Evolutionary conservation across 257 asterid species (phyloP).

Genomic region (Verbena officinalis): DNA sequence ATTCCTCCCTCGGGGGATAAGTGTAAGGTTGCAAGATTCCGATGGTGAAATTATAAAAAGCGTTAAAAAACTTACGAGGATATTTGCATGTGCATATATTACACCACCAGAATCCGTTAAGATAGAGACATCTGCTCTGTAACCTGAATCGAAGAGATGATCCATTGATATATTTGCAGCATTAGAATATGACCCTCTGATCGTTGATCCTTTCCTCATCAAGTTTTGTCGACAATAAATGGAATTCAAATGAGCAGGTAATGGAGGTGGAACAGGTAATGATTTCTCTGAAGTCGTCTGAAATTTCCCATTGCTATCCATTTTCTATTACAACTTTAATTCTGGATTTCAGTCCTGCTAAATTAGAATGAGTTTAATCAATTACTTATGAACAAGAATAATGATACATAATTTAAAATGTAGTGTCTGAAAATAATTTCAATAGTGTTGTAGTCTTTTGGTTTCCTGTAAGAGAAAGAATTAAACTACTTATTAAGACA

Average conservation of each 20-base stretch:
- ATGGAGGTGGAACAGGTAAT: constrained; percentile 68
- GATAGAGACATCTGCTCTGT: constrained; percentile 76
- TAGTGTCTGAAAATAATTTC: no score
- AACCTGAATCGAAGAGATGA: constrained; percentile 78
- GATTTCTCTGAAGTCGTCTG: constrained; percentile 27
- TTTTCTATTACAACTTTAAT: constrained; percentile 20
- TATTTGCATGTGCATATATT: constrained; percentile 68
- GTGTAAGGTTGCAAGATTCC: no score
- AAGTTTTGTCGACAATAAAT: constrained; percentile 30
- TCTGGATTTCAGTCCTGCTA: no score
- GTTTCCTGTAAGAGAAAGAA: no score
- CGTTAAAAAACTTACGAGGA: constrained; percentile 72
- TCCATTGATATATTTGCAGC: constrained; percentile 47
- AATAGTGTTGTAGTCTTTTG: no score
- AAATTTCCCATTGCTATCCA: constrained; percentile 37
- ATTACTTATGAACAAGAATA: no score
- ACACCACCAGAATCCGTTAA: constrained; percentile 50
- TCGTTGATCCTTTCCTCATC: constrained; percentile 3
- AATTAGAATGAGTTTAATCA: no score
- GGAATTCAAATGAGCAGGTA: constrained; percentile 31
- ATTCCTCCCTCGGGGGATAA: no score
- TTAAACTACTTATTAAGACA: no score
- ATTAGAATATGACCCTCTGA: constrained; percentile 24
- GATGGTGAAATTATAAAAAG: no score
- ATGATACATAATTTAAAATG: no score